Conservation (phyloP, 208 protist genomes). For the Leishmania tarentolae region DNA sequence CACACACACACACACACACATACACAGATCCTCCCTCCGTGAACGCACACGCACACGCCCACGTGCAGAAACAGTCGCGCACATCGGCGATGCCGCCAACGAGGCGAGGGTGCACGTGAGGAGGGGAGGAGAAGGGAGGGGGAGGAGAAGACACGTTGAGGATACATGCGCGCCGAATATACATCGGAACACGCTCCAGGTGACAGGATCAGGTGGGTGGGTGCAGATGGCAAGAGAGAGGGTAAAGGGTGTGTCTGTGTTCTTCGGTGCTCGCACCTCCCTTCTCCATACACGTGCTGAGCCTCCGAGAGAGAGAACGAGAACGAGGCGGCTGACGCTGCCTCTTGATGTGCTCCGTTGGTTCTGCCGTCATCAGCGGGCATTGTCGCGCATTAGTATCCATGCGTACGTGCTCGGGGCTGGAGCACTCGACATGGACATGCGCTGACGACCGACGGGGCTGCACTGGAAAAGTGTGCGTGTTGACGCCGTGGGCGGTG, state of each 20-base stretch:
- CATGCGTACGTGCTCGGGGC: neutral
- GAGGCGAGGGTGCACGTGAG: too few species aligned
- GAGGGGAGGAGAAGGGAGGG: neutral
- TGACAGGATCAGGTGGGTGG: too few species aligned
- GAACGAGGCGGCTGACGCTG: neutral
- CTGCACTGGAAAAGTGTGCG: neutral
- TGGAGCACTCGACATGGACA: neutral
- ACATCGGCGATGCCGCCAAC: neutral
- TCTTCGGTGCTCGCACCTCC: neutral
- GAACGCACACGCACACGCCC: neutral
- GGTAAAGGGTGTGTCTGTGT: too few species aligned
- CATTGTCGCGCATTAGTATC: neutral
- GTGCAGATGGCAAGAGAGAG: too few species aligned
- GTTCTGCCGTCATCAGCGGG: neutral
- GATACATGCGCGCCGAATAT: neutral
- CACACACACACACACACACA: constrained; percentile 2
- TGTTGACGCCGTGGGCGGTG: neutral
- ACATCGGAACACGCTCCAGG: too few species aligned
- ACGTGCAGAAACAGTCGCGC: neutral
- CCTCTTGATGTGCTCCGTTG: neutral
- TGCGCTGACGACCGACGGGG: constrained; percentile 5
- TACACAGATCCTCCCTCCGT: neutral
- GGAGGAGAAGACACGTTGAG: neutral
- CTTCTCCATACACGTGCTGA: neutral
- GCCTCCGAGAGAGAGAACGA: neutral